Percentiles rank a stretch among this genome's conserved stretches.
These are phyloP conservation scores for Alternaria gaisen DNA, from an alignment of 2,329 filamentous ascomycete species.

Conservation along the genomic window DNA sequence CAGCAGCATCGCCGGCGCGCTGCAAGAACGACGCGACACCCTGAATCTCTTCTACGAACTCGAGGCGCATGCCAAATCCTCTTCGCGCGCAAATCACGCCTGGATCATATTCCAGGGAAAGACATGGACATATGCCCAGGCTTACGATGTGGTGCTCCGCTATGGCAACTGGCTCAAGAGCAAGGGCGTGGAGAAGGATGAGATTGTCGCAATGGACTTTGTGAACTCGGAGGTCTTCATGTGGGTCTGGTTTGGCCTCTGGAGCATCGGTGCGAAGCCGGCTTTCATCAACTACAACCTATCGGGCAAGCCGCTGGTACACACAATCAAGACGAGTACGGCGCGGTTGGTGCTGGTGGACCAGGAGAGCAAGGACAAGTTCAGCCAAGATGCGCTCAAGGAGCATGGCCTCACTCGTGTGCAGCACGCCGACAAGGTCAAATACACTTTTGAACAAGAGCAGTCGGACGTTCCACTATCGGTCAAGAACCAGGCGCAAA, in stretches of 20 bases:
- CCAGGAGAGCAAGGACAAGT: constrained; percentile 53
- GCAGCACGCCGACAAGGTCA: constrained; percentile 20
- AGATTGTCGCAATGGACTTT: constrained; percentile 52
- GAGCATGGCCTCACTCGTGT: constrained; percentile 40
- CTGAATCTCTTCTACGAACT: constrained; percentile 63
- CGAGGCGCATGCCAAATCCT: constrained; percentile 42
- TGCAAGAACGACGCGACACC: constrained; percentile 65
- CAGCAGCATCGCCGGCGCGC: constrained; percentile 54
- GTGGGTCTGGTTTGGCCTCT: constrained; percentile 51
- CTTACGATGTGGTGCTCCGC: constrained; percentile 44
- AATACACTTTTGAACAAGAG: constrained; percentile 37
- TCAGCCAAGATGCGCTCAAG: constrained; percentile 34
- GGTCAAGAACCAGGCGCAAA: constrained; percentile 30
- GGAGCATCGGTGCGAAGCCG: constrained; percentile 50
- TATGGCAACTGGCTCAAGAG: constrained; percentile 51
- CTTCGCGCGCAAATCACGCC: constrained; percentile 33
- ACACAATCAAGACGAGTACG: constrained; percentile 67
- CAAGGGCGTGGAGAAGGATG: constrained; percentile 45
- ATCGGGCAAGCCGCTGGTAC: constrained; percentile 46
- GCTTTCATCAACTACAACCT: constrained; percentile 53
- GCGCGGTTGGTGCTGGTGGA: constrained; percentile 68
- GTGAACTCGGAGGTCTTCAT: constrained; percentile 49
- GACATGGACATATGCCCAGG: constrained; percentile 47
- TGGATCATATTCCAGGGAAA: constrained; percentile 48
- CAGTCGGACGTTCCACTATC: constrained; percentile 27